Base-by-base conservation (phyloP, 2,329 filamentous ascomycete species). In the Fusarium sp. region DNA sequence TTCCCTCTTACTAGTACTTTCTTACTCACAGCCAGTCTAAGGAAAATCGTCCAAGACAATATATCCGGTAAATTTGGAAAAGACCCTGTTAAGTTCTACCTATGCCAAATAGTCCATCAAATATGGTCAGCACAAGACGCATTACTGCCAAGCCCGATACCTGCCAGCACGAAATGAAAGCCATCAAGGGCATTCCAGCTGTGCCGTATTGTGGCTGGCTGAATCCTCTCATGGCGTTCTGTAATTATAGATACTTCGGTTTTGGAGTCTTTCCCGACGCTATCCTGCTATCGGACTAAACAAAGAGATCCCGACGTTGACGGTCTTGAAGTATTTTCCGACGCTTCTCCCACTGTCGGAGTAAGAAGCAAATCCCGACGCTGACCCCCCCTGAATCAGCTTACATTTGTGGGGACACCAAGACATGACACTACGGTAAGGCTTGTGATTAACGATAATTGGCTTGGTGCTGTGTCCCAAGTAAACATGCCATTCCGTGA, bases 281-380 rank as follows among this genome's bases (percentile, higher is more conserved):
- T 52, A 41, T 24, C 22, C 53, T 22, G 10, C 17, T 50, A 35
- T 56, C 53, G 53, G 53, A 32, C 13, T 56, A 41, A 33, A 4
- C 0, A 52, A 3, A 3, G 26, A 5, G 11, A 26, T 56, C 48
- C 54, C 54, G 54, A 54, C 54, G 54, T 2, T 2, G 46, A 52
- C 52, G 46, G 32, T 33, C 17, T 52, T 52, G 26, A 30, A 20
- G 45, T n/a, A 14, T 40, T 52, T 56, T 19, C 52, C 26, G 46
- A 56, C 46, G 32, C 45, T 52, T 52, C 22, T 24, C 22, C 53
- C 28, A 11, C 17, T 50, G 46, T 56, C 53, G 53, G 53, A 32
- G n/a, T 56, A 41, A 33, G 5, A 52, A 2, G 4, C 35, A 3
- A 14, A 32, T 56, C 30, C 54, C 54, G 54, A 54, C 54, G 54